phyloP scores from a whole-genome alignment of 73 alveolate genomes.

The Paramecium sonneborni region DNA sequence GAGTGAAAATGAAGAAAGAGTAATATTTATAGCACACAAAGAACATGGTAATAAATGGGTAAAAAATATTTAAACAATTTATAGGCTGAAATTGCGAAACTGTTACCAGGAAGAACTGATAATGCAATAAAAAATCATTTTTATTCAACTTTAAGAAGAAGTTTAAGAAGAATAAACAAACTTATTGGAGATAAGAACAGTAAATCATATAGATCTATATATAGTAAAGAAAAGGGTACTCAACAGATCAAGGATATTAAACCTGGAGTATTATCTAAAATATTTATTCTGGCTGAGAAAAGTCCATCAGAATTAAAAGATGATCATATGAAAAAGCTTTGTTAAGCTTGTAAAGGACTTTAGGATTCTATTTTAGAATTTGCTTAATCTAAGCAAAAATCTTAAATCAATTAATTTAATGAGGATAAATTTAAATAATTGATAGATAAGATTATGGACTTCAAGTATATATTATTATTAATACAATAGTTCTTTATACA shows the following conservation, averaged over 20 bases:
- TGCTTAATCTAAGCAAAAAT: slow-evolving; percentile 43
- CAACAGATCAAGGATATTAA: slow-evolving; percentile 52
- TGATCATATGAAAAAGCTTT: slow-evolving; percentile 50
- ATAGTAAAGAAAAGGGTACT: slow-evolving; percentile 43
- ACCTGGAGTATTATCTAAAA: slow-evolving; percentile 57
- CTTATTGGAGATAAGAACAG: slow-evolving; percentile 60
- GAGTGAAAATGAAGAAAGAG: slow-evolving; percentile 92
- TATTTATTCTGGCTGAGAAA: slow-evolving; percentile 57
- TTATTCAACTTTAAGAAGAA: slow-evolving; percentile 78
- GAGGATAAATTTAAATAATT: slow-evolving; percentile 46
- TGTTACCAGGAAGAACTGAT: slow-evolving; percentile 71
- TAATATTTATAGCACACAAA: slow-evolving; percentile 87
- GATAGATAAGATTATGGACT: slow-evolving; percentile 60
- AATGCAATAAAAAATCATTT: slow-evolving; percentile 82
- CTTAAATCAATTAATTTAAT: slow-evolving; percentile 30
- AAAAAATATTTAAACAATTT: background rate
- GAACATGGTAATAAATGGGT: slow-evolving; percentile 96
- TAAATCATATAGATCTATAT: background rate
- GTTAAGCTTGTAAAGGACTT: slow-evolving; percentile 59
- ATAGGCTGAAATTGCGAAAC: slow-evolving; percentile 63
- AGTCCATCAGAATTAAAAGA: slow-evolving; percentile 54
- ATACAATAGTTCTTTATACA: background rate
- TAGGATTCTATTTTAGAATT: slow-evolving; percentile 56
- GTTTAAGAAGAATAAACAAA: slow-evolving; percentile 60
- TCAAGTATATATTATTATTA: slow-evolving; percentile 37